These are phyloP conservation scores for Penicillium paradoxum DNA, from an alignment of 495 filamentous ascomycete species.

Conservation along the genomic window DNA sequence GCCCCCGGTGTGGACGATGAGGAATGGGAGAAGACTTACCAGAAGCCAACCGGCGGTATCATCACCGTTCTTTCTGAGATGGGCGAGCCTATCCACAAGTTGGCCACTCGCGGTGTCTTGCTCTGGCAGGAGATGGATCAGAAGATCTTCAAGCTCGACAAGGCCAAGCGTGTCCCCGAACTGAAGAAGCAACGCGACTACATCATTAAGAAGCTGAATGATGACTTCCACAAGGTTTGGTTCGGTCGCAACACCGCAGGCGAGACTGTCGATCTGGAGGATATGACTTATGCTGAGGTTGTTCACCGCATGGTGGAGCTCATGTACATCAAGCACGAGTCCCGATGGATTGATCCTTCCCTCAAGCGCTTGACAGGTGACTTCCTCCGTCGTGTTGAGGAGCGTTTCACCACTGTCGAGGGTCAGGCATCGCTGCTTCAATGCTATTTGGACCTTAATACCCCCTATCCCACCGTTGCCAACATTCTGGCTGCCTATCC, in stretches of 20 bases:
- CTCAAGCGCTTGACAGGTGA: conserved; percentile 79
- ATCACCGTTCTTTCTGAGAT: conserved; percentile 98
- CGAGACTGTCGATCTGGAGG: conserved; percentile 86
- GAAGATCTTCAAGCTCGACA: conserved; percentile 94
- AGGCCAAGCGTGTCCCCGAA: conserved; percentile 86
- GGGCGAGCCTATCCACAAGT: conserved; percentile 98
- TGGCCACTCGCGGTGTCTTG: conserved; percentile 87
- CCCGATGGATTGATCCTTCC: conserved; percentile 88
- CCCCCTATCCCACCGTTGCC: conserved; percentile 72
- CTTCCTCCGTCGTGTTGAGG: conserved; percentile 93
- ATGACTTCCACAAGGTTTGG: conserved; percentile 98
- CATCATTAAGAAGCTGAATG: conserved; percentile 96
- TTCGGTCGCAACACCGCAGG: conserved; percentile 79
- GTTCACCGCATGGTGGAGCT: conserved; percentile 91
- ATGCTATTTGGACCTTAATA: conserved; percentile 79
- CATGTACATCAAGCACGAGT: conserved; percentile 92
- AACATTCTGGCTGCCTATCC: conserved; percentile 78
- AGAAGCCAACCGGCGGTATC: conserved; percentile 82
- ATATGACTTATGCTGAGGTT: conserved; percentile 96
- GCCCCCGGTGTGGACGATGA: conserved; percentile 81
- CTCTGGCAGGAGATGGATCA: conserved; percentile 99
- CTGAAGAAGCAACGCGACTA: conserved; percentile 88
- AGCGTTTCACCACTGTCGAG: conserved; percentile 69
- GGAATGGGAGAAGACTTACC: conserved; percentile 97
- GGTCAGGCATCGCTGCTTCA: conserved; percentile 74